These are phyloP conservation scores for Penicillium atrosanguineum DNA, from an alignment of 495 filamentous ascomycete species.

Conservation along the genomic window DNA sequence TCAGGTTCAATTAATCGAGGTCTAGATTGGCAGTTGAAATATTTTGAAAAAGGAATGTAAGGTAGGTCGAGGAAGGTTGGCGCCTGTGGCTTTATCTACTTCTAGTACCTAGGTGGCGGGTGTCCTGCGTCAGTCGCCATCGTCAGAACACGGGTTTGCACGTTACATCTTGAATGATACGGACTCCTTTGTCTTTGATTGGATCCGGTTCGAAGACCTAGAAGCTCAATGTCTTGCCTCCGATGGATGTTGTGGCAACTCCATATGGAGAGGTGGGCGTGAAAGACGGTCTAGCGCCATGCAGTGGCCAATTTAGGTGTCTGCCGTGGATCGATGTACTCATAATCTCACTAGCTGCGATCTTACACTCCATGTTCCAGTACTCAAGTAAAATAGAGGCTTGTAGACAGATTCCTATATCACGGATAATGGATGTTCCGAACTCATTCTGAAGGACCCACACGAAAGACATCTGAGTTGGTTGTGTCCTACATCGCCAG, in stretches of 20 bases:
- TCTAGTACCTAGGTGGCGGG: background rate
- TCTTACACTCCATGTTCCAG: background rate
- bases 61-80: background rate
- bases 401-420: background rate
- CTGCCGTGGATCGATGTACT: background rate
- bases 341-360: background rate
- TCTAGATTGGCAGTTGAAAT: background rate
- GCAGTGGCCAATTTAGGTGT: background rate
- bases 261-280: background rate
- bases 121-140: conserved; percentile 3
- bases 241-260: background rate
- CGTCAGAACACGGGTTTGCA: background rate
- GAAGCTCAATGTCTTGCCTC: background rate
- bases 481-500: background rate
- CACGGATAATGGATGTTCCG: background rate
- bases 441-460: background rate
- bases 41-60: background rate
- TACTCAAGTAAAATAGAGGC: background rate
- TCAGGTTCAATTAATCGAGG: background rate
- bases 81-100: background rate
- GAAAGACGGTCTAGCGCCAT: background rate
- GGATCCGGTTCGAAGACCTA: background rate
- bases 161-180: background rate
- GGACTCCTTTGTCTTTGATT: background rate
- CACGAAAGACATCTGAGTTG: background rate